Percentiles rank a stretch among this genome's conserved stretches.
Evolutionary conservation across 495 filamentous ascomycete genomes (phyloP).

Genomic region (Arthonia radiata): DNA sequence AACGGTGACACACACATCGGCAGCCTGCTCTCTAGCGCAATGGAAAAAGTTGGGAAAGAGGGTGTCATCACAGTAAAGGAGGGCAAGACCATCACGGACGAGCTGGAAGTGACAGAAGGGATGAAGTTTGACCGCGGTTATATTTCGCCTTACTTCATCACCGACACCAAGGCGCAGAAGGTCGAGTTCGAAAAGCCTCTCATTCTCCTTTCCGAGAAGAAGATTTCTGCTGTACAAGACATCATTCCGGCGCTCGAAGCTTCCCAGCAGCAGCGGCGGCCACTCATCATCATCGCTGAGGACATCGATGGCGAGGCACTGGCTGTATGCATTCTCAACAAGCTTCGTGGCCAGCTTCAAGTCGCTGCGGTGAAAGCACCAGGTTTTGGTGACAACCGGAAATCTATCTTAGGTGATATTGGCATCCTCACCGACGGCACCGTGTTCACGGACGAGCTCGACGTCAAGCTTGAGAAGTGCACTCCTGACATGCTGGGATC

Average conservation of each 20-base stretch:
- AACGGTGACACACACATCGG: slow-evolving; percentile 95
- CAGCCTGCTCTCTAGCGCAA: slow-evolving; percentile 83
- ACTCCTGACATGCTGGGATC: slow-evolving; percentile 89
- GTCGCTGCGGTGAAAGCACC: slow-evolving; percentile 97
- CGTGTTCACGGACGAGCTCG: slow-evolving; percentile 95
- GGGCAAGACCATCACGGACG: slow-evolving; percentile 93
- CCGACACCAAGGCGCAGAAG: slow-evolving; percentile 93
- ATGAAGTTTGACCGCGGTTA: slow-evolving; percentile 98
- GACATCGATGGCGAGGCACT: slow-evolving; percentile 97
- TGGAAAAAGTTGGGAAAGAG: slow-evolving; percentile 99
- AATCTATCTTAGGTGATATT: slow-evolving; percentile 93
- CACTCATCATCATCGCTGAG: slow-evolving; percentile 94
- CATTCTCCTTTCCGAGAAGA: slow-evolving; percentile 97
- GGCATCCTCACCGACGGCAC: slow-evolving; percentile 87
- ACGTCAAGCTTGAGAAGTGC: slow-evolving; percentile 94
- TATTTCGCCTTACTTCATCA: slow-evolving; percentile 99
- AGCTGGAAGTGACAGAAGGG: slow-evolving; percentile 95
- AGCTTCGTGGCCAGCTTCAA: slow-evolving; percentile 96
- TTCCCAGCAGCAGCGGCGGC: slow-evolving; percentile 82
- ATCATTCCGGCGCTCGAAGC: slow-evolving; percentile 94
- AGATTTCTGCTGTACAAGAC: slow-evolving; percentile 96
- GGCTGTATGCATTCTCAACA: slow-evolving; percentile 97
- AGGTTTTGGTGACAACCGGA: slow-evolving; percentile 98
- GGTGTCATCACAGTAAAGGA: slow-evolving; percentile 99
- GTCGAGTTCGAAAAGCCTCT: slow-evolving; percentile 99